Evolutionary conservation across 2,329 filamentous ascomycete genomes (phyloP).

Genomic region (Ambrosiella xylebori): DNA sequence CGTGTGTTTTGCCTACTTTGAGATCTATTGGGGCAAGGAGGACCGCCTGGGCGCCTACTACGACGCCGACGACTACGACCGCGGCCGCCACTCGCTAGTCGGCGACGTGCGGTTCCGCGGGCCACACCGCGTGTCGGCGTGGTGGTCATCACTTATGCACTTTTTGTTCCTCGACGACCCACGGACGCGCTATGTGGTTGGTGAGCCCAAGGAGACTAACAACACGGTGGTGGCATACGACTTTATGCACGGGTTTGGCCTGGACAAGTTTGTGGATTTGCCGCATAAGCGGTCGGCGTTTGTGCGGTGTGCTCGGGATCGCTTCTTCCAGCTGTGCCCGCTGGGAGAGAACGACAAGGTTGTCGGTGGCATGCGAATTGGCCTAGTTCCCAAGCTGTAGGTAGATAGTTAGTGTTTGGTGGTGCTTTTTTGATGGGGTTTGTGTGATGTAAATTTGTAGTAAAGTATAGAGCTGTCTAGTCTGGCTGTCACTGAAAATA

Average conservation of each 20-base stretch:
- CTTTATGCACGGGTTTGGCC: constrained; percentile 52
- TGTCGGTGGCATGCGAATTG: constrained; percentile 35
- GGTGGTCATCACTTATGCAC: constrained; percentile 46
- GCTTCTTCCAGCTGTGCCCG: constrained; percentile 53
- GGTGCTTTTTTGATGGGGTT: not conserved
- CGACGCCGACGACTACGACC: constrained; percentile 36
- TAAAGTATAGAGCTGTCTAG: not conserved
- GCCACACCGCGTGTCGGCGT: constrained; percentile 41
- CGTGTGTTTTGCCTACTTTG: constrained; percentile 57
- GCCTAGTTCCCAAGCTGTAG: constrained; percentile 36
- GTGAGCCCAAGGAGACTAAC: constrained; percentile 58
- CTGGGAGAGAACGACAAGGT: constrained; percentile 38
- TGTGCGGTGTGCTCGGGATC: constrained; percentile 44
- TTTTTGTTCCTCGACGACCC: constrained; percentile 45
- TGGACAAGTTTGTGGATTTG: constrained; percentile 56
- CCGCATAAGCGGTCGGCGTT: constrained; percentile 56
- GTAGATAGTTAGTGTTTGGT: not conserved
- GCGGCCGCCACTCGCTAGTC: constrained; percentile 40
- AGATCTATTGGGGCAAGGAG: constrained; percentile 61
- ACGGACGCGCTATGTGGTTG: constrained; percentile 38
- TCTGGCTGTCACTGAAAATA: no score
- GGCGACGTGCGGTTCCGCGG: constrained; percentile 43
- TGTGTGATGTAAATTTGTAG: not conserved
- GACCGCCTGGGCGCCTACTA: constrained; percentile 40
- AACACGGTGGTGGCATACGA: constrained; percentile 57